Evolutionary conservation across 768 basidiomycete genomes (phyloP).

Genomic region (Xanthoconium stramineum): DNA sequence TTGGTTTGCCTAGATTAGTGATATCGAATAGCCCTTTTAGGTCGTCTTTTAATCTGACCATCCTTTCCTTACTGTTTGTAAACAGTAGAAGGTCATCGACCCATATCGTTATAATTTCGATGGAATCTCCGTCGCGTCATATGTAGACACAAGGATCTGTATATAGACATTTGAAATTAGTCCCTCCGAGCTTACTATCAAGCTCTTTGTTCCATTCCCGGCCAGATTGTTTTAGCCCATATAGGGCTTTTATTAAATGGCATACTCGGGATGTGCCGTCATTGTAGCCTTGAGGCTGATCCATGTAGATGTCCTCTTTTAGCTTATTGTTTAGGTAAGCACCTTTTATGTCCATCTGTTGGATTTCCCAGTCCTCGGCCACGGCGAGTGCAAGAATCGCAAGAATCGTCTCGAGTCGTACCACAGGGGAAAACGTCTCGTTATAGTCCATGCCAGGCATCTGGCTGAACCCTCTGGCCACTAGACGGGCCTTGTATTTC

Average conservation of each 20-base stretch:
- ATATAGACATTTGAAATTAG: neutral
- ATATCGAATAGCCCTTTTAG: neutral
- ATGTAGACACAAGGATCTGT: neutral
- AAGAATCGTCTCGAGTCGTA: neutral
- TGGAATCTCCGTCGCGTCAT: neutral
- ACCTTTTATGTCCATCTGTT: conserved; percentile 1
- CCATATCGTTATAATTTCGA: neutral
- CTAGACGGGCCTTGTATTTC: neutral
- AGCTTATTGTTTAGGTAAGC: neutral
- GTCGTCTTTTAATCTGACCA: neutral
- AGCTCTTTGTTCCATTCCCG: neutral
- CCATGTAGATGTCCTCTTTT: neutral
- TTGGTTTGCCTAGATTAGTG: neutral
- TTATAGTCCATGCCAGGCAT: neutral
- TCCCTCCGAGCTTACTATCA: neutral
- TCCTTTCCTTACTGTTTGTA: neutral
- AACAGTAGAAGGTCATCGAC: neutral
- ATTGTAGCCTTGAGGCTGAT: neutral
- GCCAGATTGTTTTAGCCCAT: neutral
- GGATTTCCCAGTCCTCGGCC: neutral
- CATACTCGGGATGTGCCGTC: neutral
- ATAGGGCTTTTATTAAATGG: neutral
- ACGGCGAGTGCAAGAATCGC: neutral
- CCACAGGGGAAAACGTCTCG: neutral
- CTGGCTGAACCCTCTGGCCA: conserved; percentile 26